Evolutionary conservation across 2,329 filamentous ascomycete species (phyloP), one percentile per base, ranked within the genome.

Genomic region (Claviceps cyperi): DNA sequence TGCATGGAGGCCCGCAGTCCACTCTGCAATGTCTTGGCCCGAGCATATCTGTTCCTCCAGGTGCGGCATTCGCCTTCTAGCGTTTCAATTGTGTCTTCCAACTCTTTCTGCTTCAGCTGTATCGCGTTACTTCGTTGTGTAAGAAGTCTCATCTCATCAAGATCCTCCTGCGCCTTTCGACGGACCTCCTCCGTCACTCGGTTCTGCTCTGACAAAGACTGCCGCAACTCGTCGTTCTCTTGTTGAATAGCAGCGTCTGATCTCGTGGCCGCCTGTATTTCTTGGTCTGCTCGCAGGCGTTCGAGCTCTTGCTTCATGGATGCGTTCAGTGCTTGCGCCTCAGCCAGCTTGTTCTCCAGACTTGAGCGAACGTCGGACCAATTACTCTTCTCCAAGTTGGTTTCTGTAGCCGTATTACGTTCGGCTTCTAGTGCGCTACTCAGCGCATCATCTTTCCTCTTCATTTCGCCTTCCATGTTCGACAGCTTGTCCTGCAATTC

Each of bases 41-140:
- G 84, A 24, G 89, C 84, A 62, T 96, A 97, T 44, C 90, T 84
- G 58, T 83, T 81, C 62, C 89, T 88, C 92, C 92, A 98, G 47
- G 90, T 83, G 50, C 84, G 84, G 45, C 94, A 80, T 62, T 97
- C 89, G 21, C 79, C 73, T 65, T 96, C 87, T 5, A 98, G 75
- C 50, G 77, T 73, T 51, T 85, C 76, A 35, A 96, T 82, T 44
- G 84, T 84, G 55, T 76, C 77, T 50, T 85, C 80, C 55, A 97
- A 74, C 57, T 82, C 80, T 48, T 88, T 81, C 64, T 97, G 90
- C 56, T 83, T 84, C 57, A 94, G 88, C 64, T 86, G 84, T 6
- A 84, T 82, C 11, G 82, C 76, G 55, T 81, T 81, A 59, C 85
- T 92, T 57, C 89, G 83, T 56, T 88, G 77, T 5, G 90, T 94